These are phyloP conservation scores for Blastocystis sp. DNA, from an alignment of 352 stramenopile species.

Conservation along the genomic window DNA sequence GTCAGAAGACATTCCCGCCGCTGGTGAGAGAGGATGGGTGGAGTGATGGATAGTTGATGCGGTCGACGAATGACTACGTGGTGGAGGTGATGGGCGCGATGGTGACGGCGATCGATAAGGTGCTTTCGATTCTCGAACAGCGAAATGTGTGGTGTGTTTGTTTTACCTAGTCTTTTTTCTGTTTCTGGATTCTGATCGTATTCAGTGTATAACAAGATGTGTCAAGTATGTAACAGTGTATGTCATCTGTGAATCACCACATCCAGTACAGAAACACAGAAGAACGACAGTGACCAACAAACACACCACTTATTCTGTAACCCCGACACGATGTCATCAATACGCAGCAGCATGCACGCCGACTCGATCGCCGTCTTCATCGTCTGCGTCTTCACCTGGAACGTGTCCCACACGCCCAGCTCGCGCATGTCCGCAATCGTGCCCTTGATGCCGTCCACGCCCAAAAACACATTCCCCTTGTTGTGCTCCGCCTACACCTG, in stretches of 20 bases:
- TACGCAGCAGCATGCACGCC: conserved; percentile 81
- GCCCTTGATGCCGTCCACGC: conserved; percentile 81
- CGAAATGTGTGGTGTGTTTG: conserved; percentile 35
- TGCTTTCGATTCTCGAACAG: conserved; percentile 44
- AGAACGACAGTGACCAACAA: conserved; percentile 13
- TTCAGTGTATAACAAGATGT: too few species aligned
- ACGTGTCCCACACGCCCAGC: conserved; percentile 97
- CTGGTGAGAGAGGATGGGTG: not conserved
- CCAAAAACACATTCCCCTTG: conserved; percentile 75
- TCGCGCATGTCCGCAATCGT: conserved; percentile 89
- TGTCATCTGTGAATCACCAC: too few species aligned
- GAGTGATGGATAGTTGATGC: conserved; percentile 56
- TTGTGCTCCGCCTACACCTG: conserved; percentile 49
- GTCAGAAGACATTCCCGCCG: conserved; percentile 60
- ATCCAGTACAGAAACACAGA: too few species aligned
- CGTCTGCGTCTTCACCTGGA: conserved; percentile 98
- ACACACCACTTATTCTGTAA: conserved; percentile 84
- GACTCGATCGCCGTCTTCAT: conserved; percentile 98
- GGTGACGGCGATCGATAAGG: conserved; percentile 10
- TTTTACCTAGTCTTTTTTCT: not conserved
- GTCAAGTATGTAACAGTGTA: too few species aligned
- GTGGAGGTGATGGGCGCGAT: conserved; percentile 41
- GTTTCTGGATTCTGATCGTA: not conserved
- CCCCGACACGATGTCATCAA: conserved; percentile 99
- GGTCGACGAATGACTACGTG: conserved; percentile 55